Base-by-base conservation (phyloP, 2,329 filamentous ascomycete species). In the Xylariales sp. region DNA sequence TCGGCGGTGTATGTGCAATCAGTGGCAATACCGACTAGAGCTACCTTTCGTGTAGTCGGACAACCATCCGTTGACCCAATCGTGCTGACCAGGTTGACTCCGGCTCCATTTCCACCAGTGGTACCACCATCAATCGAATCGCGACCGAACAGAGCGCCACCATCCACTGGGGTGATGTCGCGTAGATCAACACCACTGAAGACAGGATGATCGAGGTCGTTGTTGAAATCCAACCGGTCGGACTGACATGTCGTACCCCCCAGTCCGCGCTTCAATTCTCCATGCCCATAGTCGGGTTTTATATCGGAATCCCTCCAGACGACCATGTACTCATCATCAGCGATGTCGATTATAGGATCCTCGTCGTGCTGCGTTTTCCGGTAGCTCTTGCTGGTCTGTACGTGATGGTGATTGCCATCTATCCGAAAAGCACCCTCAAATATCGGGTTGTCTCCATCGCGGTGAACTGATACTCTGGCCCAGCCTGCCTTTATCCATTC, bases 261-360 rank as follows among this genome's bases (percentile, higher is more conserved):
- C 29, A 54, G 40, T 1, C 58, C 53, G 47, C 86, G 78, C 64
- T 80, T 86, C 52, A 93, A 63, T 48, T 91, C 84, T 16, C 69
- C 64, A 41, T 76, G 75, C 27, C 56, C 56, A 47, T 54, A 57
- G 14, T 60, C 54, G 31, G 54, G 51, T 22, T 68, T 61, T 56
- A 96, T 80, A 61, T 98, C 93, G 20, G 89, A 95, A 58, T 97
- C 90, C 50, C 90, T 80, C 75, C 88, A 97, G 1, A 96, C 76
- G 25, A 96, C 74, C 90, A 98, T 93, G 57, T 79, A 84, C 46
- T 95, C 86, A 22, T 82, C 76, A 4, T 58, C 55, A 15, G 68
- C 71, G 33, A 68, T 63, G 11, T 75, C 66, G 6, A 87, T 60
- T 19, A 75, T 68, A 2, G 89, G 87, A 59, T 98, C 93, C 32